Evolutionary conservation across 2,329 filamentous ascomycete species (phyloP).

Genomic region (Neodidymelliopsis sp.): DNA sequence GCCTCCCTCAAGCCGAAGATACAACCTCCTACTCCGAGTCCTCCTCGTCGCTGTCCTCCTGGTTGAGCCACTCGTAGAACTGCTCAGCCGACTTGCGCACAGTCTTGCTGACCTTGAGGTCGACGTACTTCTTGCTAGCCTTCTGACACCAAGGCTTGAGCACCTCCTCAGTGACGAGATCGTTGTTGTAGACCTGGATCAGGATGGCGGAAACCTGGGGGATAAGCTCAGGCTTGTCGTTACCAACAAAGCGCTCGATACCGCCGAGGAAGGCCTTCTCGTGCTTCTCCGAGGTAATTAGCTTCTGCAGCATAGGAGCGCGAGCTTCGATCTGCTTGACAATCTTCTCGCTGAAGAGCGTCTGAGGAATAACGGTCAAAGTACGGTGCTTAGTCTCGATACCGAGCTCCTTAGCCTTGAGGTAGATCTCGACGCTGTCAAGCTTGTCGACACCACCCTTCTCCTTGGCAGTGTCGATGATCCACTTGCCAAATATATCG

Average conservation of each 20-base stretch:
- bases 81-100: slow-evolving; percentile 93
- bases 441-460: slow-evolving; percentile 78
- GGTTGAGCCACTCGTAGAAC: slow-evolving; percentile 90
- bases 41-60: slow-evolving; percentile 69
- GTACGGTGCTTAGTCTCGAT: slow-evolving; percentile 96
- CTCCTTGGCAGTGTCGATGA: slow-evolving; percentile 76
- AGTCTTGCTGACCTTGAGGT: slow-evolving; percentile 87
- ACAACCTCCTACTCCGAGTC: slow-evolving; percentile 35
- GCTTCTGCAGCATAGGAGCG: slow-evolving; percentile 87
- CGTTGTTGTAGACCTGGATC: slow-evolving; percentile 87
- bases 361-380: slow-evolving; percentile 88
- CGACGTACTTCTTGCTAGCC: slow-evolving; percentile 98
- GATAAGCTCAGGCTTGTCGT: slow-evolving; percentile 81
- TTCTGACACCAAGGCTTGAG: slow-evolving; percentile 91
- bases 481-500: slow-evolving; percentile 92
- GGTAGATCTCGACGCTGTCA: slow-evolving; percentile 88
- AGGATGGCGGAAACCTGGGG: slow-evolving; percentile 83
- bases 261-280: slow-evolving; percentile 95
- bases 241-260: slow-evolving; percentile 89
- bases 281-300: slow-evolving; percentile 89
- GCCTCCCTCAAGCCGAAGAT: neutral
- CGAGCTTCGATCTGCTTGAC: slow-evolving; percentile 85
- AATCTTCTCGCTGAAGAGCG: slow-evolving; percentile 91
- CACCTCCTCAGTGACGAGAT: slow-evolving; percentile 86
- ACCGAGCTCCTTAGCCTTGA: slow-evolving; percentile 95